phyloP scores from a whole-genome alignment of 768 basidiomycete genomes.

The Candolleomyces aberdarensis region DNA sequence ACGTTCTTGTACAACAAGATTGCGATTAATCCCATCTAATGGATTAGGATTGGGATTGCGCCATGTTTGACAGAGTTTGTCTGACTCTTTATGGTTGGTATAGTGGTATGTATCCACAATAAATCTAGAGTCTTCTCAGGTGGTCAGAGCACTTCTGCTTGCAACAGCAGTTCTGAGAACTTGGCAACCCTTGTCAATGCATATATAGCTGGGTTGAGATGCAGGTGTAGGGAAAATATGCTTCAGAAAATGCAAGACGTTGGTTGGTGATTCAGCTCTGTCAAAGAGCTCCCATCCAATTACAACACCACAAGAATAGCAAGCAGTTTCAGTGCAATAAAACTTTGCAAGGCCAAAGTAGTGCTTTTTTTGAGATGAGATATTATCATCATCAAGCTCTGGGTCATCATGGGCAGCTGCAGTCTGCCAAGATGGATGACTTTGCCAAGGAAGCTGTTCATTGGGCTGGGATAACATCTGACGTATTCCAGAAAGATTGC shows the following conservation, averaged over 20 bases:
- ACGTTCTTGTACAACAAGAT: no score
- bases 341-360: not conserved
- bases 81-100: not conserved
- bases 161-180: slow-evolving; percentile 8
- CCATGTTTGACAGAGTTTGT: not conserved
- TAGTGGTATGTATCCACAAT: not conserved
- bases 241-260: slow-evolving; percentile 15
- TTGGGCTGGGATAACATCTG: not conserved
- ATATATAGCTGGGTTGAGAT: slow-evolving; percentile 10
- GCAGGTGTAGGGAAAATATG: slow-evolving; percentile 5
- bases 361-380: not conserved
- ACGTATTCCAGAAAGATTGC: not conserved
- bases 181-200: slow-evolving; percentile 12
- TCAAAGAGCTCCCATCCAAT: slow-evolving; percentile 4
- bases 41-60: not conserved
- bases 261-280: slow-evolving; percentile 13
- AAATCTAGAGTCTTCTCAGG: not conserved
- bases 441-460: not conserved
- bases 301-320: not conserved
- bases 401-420: not conserved
- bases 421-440: not conserved
- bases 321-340: not conserved
- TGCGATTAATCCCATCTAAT: not conserved
- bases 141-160: not conserved
- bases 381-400: not conserved